phyloP scores from a whole-genome alignment of 495 filamentous ascomycete genomes.

The Darksidea phi region DNA sequence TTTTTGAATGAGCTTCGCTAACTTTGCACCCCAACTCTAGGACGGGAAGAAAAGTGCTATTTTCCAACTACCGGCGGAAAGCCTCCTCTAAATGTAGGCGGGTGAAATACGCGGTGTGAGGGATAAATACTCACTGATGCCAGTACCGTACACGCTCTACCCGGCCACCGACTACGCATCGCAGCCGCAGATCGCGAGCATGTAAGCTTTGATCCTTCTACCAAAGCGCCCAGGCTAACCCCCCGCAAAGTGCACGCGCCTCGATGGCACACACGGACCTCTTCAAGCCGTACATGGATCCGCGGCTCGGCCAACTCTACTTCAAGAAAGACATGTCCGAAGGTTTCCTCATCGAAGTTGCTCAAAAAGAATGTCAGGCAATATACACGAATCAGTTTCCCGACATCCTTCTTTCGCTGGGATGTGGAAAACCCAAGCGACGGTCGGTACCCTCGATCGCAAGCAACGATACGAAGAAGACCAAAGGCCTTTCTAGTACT shows the following conservation, averaged over 20 bases:
- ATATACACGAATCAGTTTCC: conserved; percentile 10
- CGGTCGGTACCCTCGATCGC: conserved; percentile 3
- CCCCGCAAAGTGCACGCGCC: conserved; percentile 13
- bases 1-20: too few relatives aligned
- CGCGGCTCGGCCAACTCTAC: conserved; percentile 12
- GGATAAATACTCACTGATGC: neutral
- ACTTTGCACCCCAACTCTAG: too few relatives aligned
- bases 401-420: conserved; percentile 23
- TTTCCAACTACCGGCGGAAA: conserved; percentile 21
- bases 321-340: conserved; percentile 12
- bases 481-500: neutral
- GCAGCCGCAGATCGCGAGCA: conserved; percentile 8
- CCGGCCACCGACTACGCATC: conserved; percentile 5
- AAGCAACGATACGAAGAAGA: conserved; percentile 8
- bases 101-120: neutral
- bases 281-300: conserved; percentile 22
- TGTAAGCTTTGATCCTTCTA: neutral
- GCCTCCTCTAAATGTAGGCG: conserved; percentile 2
- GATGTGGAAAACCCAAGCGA: conserved; percentile 11
- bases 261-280: conserved; percentile 17
- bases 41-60: conserved; percentile 12
- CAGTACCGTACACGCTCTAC: conserved; percentile 22
- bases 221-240: neutral
- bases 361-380: conserved; percentile 17
- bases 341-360: conserved; percentile 14